Conservation (phyloP, 164 flowering plant species). For the Macadamia tetraphylla region DNA sequence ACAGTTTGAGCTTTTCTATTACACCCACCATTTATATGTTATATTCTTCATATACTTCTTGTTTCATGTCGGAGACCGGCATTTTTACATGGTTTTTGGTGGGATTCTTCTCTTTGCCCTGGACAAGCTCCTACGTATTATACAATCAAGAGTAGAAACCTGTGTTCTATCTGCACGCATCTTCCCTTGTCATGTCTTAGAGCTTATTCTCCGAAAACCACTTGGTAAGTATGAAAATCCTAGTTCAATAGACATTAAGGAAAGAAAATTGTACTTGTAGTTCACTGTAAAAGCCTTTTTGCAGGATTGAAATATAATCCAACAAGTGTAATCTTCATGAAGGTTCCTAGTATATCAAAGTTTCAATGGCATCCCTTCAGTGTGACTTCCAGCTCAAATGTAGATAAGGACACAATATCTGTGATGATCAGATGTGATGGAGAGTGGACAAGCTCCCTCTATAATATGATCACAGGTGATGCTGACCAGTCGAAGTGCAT, state of each 20-base stretch:
- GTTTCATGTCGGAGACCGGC: slow-evolving; percentile 83
- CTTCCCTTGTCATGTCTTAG: slow-evolving; percentile 61
- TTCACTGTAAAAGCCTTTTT: neutral
- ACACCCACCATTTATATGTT: slow-evolving; percentile 72
- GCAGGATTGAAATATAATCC: slow-evolving; percentile 66
- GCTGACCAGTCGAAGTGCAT: slow-evolving; percentile 31
- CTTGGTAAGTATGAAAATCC: slow-evolving; percentile 37
- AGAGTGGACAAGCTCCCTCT: slow-evolving; percentile 66
- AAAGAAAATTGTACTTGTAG: neutral
- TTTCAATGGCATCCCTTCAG: slow-evolving; percentile 85
- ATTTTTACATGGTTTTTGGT: slow-evolving; percentile 67
- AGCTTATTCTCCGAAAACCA: slow-evolving; percentile 64
- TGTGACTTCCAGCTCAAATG: slow-evolving; percentile 58
- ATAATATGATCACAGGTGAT: slow-evolving; percentile 30
- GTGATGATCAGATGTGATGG: slow-evolving; percentile 62
- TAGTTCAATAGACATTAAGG: slow-evolving; percentile 1
- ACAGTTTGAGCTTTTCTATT: slow-evolving; percentile 67
- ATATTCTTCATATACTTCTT: slow-evolving; percentile 64
- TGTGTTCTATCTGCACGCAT: slow-evolving; percentile 58
- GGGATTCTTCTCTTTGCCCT: slow-evolving; percentile 73
- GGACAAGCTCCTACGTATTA: slow-evolving; percentile 69
- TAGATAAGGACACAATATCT: slow-evolving; percentile 48
- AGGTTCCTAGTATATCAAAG: slow-evolving; percentile 64
- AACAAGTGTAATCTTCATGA: slow-evolving; percentile 63
- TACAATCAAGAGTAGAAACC: slow-evolving; percentile 59